Percentiles rank a stretch among this genome's conserved stretches.
These are phyloP conservation scores for Nakazawaea laoshanensis DNA, from an alignment of 805 yeast species.

Conservation along the genomic window DNA sequence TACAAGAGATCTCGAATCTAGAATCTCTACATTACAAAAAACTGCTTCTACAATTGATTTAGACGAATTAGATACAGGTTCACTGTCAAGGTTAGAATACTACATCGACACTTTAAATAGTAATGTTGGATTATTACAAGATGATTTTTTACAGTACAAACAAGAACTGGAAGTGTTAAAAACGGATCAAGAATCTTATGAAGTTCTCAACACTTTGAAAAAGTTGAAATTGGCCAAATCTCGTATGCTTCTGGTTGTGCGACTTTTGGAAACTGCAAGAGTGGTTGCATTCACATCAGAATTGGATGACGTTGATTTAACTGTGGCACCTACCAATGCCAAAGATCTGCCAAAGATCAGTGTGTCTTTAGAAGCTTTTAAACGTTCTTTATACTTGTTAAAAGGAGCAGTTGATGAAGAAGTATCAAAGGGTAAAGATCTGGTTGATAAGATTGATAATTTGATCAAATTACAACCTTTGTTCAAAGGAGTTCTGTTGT, in stretches of 20 bases:
- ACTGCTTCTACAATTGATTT: slow-evolving; percentile 42
- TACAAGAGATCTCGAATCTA: slow-evolving; percentile 42
- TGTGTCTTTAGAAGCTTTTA: slow-evolving; percentile 20
- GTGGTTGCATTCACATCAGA: slow-evolving; percentile 27
- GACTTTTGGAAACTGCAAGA: slow-evolving; percentile 34
- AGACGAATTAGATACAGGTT: not conserved
- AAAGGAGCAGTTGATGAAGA: slow-evolving; percentile 36
- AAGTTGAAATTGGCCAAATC: slow-evolving; percentile 34
- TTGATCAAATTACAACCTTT: slow-evolving; percentile 41
- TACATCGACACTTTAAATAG: slow-evolving; percentile 53
- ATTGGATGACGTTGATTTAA: slow-evolving; percentile 7
- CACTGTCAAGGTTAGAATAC: slow-evolving; percentile 51
- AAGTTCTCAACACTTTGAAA: slow-evolving; percentile 28
- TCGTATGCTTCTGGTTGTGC: slow-evolving; percentile 36
- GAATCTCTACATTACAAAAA: slow-evolving; percentile 38
- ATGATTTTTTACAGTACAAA: slow-evolving; percentile 30
- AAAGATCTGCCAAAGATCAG: slow-evolving; percentile 8
- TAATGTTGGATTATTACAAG: slow-evolving; percentile 47
- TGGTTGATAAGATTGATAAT: slow-evolving; percentile 32
- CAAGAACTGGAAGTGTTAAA: slow-evolving; percentile 14
- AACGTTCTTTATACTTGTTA: slow-evolving; percentile 32
- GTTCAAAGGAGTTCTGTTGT: no score
- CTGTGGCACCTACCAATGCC: slow-evolving; percentile 6
- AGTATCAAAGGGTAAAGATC: slow-evolving; percentile 23
- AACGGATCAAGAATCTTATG: slow-evolving; percentile 13